phyloP scores from a whole-genome alignment of 106 monocot genomes.

The Agapanthus africanus region DNA sequence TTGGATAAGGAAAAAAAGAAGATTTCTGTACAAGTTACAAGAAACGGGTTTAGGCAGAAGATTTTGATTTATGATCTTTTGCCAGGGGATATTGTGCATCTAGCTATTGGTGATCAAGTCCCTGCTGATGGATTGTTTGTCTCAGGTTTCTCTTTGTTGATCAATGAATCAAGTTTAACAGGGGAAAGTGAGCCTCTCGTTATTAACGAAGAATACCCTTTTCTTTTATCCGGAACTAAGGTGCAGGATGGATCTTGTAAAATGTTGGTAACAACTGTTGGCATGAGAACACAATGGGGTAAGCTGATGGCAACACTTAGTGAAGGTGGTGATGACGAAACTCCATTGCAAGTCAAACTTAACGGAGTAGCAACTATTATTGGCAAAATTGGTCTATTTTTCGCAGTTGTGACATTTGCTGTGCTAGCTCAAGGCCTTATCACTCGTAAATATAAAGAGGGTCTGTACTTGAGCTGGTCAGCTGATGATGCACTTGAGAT shows the following conservation, averaged over 20 bases:
- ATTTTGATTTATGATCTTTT: constrained; percentile 37
- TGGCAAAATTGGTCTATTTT: constrained; percentile 43
- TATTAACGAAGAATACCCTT: constrained; percentile 26
- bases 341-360: constrained; percentile 37
- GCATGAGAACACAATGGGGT: constrained; percentile 48
- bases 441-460: constrained; percentile 15
- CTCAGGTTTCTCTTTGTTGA: constrained; percentile 29
- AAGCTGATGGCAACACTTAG: constrained; percentile 35
- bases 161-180: constrained; percentile 37
- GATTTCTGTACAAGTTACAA: constrained; percentile 29
- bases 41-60: constrained; percentile 36
- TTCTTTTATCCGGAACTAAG: constrained; percentile 40
- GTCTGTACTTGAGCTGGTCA: constrained; percentile 24
- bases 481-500: constrained; percentile 31
- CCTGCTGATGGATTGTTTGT: constrained; percentile 38
- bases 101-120: constrained; percentile 39
- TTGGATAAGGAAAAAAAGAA: constrained; percentile 48
- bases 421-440: constrained; percentile 26
- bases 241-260: constrained; percentile 44
- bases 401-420: constrained; percentile 35
- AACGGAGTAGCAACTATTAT: constrained; percentile 38
- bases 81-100: constrained; percentile 42
- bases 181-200: constrained; percentile 36
- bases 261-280: constrained; percentile 38
- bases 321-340: constrained; percentile 45